Percentiles rank a stretch among this genome's conserved stretches.
phyloP scores from a whole-genome alignment of 768 basidiomycete genomes.

The Lactifluus echinatus region DNA sequence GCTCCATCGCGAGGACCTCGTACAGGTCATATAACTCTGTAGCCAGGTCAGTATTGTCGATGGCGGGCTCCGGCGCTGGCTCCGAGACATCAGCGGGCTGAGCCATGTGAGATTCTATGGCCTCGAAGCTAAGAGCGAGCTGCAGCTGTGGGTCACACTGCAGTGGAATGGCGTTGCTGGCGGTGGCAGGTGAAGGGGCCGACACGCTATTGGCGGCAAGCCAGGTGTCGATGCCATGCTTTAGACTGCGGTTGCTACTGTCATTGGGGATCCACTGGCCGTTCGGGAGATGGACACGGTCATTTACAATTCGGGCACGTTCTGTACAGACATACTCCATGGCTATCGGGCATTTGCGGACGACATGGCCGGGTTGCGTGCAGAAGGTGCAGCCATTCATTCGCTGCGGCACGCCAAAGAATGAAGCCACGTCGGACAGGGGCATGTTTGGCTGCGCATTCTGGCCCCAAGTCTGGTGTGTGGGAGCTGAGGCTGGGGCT shows the following conservation, averaged over 20 bases:
- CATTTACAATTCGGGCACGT: not conserved
- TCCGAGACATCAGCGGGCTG: not conserved
- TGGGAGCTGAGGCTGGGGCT: too few relatives aligned
- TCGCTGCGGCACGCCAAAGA: not conserved
- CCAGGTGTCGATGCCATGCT: not conserved
- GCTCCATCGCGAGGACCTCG: slow-evolving; percentile 32
- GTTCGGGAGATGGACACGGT: not conserved
- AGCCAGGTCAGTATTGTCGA: not conserved
- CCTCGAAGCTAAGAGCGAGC: not conserved
- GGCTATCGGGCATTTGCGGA: not conserved
- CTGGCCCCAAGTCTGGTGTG: too few relatives aligned
- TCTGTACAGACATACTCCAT: not conserved
- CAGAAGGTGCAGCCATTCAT: not conserved
- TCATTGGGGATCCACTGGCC: not conserved
- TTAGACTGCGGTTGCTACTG: not conserved
- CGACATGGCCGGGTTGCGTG: not conserved
- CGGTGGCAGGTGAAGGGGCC: not conserved
- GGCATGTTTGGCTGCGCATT: too few relatives aligned
- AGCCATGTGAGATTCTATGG: not conserved
- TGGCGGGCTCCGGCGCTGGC: not conserved
- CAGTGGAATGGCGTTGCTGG: not conserved
- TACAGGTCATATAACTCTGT: slow-evolving; percentile 32
- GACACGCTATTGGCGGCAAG: not conserved
- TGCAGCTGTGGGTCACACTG: not conserved
- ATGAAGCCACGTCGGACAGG: not conserved